Evolutionary conservation across 2,329 filamentous ascomycete species (phyloP).

Genomic region (Magnaporthiopsis rhizophila): DNA sequence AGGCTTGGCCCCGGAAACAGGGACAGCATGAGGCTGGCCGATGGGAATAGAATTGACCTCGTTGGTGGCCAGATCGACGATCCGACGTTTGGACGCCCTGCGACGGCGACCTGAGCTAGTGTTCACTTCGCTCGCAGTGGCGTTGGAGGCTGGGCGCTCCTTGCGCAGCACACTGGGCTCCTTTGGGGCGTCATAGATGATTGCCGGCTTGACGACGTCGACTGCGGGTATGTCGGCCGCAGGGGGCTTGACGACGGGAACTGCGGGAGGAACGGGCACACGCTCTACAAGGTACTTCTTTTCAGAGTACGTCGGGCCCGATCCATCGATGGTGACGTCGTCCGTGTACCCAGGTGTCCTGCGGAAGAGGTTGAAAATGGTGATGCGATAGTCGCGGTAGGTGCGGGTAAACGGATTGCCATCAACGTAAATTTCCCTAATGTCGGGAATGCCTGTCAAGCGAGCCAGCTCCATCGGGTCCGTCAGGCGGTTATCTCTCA

Average conservation of each 20-base stretch:
- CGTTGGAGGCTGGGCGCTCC: constrained; percentile 45
- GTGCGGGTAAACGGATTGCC: constrained; percentile 89
- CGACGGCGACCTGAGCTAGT: constrained; percentile 52
- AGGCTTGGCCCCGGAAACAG: neutral
- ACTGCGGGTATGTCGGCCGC: constrained; percentile 54
- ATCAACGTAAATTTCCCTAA: constrained; percentile 85
- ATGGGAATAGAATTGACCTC: constrained; percentile 22
- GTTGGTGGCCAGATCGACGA: constrained; percentile 54
- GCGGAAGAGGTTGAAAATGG: constrained; percentile 94
- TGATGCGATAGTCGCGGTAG: constrained; percentile 75
- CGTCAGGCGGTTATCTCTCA: constrained; percentile 83
- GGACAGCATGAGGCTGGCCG: neutral
- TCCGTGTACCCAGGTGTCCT: constrained; percentile 82
- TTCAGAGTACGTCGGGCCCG: constrained; percentile 76
- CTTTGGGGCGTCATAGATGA: constrained; percentile 43
- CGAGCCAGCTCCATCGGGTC: constrained; percentile 87
- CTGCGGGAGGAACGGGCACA: constrained; percentile 63
- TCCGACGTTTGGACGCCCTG: constrained; percentile 52
- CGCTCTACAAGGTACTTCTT: constrained; percentile 77
- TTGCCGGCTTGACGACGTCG: constrained; percentile 60
- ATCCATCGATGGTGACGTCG: constrained; percentile 82
- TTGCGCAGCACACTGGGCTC: constrained; percentile 50
- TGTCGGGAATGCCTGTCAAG: constrained; percentile 81
- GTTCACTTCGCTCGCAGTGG: constrained; percentile 49
- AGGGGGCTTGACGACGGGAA: constrained; percentile 68